Conservation (phyloP, 768 basidiomycete species). For the Floccularia luteovirens region DNA sequence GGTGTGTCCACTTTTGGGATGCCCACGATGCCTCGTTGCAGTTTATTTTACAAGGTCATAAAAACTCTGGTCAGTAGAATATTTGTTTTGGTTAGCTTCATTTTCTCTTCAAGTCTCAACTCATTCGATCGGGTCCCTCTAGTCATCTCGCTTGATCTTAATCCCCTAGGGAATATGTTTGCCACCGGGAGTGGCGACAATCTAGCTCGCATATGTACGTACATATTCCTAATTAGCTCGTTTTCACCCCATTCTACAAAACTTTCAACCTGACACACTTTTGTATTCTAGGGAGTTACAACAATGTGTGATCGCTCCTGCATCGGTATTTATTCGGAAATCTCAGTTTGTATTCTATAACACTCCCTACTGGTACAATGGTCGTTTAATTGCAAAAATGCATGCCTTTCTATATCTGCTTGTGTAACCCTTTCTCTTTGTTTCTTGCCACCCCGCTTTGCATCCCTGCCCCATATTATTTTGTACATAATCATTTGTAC, state of each 20-base stretch:
- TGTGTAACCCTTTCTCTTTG: neutral
- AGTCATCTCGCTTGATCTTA: constrained; percentile 34
- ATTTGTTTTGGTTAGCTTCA: neutral
- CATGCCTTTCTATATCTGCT: neutral
- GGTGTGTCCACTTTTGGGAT: constrained; percentile 86
- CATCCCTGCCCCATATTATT: neutral
- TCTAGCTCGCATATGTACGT: constrained; percentile 34
- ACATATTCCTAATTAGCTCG: too few relatives aligned
- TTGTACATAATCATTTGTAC: too few relatives aligned
- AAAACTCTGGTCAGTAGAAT: constrained; percentile 32
- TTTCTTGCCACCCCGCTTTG: neutral
- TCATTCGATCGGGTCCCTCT: too few relatives aligned
- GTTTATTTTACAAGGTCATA: constrained; percentile 72
- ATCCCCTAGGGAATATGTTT: constrained; percentile 23
- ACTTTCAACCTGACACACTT: neutral
- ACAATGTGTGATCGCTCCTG: neutral
- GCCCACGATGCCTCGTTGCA: constrained; percentile 62
- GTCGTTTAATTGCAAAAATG: too few relatives aligned
- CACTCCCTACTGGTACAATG: too few relatives aligned
- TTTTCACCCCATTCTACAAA: neutral
- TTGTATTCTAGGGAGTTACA: neutral
- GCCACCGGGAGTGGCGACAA: constrained; percentile 36
- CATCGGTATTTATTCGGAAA: too few relatives aligned
- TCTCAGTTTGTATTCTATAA: too few relatives aligned
- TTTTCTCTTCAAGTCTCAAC: neutral